Percentiles rank a stretch among this genome's conserved stretches.
phyloP scores from a whole-genome alignment of 2,329 filamentous ascomycete genomes.

The Teratosphaeria viscida region DNA sequence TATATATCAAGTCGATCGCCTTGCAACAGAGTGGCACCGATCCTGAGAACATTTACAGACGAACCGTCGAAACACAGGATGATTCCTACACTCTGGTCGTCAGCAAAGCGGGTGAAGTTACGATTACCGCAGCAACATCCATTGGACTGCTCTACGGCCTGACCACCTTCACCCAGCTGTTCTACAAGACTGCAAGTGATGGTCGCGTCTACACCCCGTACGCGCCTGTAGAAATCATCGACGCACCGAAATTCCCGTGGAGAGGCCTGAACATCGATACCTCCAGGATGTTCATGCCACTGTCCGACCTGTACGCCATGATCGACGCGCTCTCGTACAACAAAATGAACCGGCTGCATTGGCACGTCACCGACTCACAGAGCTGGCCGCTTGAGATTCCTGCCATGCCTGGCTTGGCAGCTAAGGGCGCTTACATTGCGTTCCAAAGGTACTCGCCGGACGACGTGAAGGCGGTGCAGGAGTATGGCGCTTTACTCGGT shows the following conservation, averaged over 20 bases:
- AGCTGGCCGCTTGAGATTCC: constrained; percentile 79
- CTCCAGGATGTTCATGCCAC: constrained; percentile 59
- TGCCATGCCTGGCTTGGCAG: constrained; percentile 58
- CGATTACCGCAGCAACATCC: constrained; percentile 54
- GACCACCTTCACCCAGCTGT: constrained; percentile 68
- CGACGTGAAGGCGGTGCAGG: constrained; percentile 57
- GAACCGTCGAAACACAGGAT: constrained; percentile 54
- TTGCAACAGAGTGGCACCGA: constrained; percentile 53
- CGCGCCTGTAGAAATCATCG: constrained; percentile 62
- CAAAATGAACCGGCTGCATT: constrained; percentile 73
- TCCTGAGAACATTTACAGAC: constrained; percentile 45
- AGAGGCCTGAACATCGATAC: constrained; percentile 74
- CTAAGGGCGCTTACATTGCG: constrained; percentile 61
- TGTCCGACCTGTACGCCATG: constrained; percentile 58
- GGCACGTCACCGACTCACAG: constrained; percentile 74
- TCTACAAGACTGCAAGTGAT: constrained; percentile 50
- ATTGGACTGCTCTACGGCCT: constrained; percentile 63
- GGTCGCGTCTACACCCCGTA: constrained; percentile 55
- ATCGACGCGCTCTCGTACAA: constrained; percentile 69
- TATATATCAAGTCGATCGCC: constrained; percentile 47
- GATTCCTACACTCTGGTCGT: constrained; percentile 66
- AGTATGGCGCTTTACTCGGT: constrained; percentile 58
- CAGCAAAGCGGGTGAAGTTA: constrained; percentile 46
- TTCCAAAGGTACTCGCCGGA: constrained; percentile 56
- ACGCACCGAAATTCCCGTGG: constrained; percentile 63